phyloP scores from a whole-genome alignment of 1,139 yeast genomes.

The Zygosaccharomyces pseudobailii region DNA sequence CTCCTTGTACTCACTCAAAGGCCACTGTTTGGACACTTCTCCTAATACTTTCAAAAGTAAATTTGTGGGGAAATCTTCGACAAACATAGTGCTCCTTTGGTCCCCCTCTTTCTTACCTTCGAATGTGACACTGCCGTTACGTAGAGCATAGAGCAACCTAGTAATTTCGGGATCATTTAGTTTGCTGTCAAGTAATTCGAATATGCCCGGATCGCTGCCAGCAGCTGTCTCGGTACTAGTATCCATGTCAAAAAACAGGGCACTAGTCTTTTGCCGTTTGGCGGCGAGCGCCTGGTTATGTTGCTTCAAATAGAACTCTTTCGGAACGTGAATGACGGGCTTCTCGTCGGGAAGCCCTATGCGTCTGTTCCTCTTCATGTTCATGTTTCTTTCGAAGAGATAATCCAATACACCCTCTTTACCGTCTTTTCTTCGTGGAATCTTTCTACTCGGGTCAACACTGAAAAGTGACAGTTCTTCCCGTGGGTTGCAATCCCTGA shows the following conservation, averaged over 20 bases:
- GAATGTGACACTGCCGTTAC: slow-evolving; percentile 31
- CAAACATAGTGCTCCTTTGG: slow-evolving; percentile 29
- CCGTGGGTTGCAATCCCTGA: slow-evolving; percentile 30
- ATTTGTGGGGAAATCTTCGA: slow-evolving; percentile 31
- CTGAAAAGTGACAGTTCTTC: slow-evolving; percentile 30
- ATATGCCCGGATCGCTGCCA: slow-evolving; percentile 14
- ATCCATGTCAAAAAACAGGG: slow-evolving; percentile 19
- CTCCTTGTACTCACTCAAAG: slow-evolving; percentile 26
- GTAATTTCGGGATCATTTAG: slow-evolving; percentile 22
- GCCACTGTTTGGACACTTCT: slow-evolving; percentile 31
- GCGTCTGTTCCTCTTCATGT: slow-evolving; percentile 26
- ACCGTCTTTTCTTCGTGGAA: slow-evolving; percentile 31
- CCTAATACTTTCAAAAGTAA: slow-evolving; percentile 25
- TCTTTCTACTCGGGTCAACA: slow-evolving; percentile 17
- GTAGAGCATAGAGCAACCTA: slow-evolving; percentile 27
- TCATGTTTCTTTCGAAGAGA: slow-evolving; percentile 25
- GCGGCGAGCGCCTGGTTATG: slow-evolving; percentile 23
- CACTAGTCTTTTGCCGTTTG: slow-evolving; percentile 18
- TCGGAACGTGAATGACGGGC: slow-evolving; percentile 32
- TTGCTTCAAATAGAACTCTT: slow-evolving; percentile 30
- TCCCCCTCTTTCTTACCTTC: slow-evolving; percentile 15
- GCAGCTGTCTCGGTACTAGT: slow-evolving; percentile 5
- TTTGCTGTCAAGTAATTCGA: slow-evolving; percentile 23
- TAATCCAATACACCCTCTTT: slow-evolving; percentile 31
- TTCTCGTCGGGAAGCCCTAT: slow-evolving; percentile 25